Evolutionary conservation across 2,329 filamentous ascomycete species (phyloP).

Genomic region (Penicillium olsonii): DNA sequence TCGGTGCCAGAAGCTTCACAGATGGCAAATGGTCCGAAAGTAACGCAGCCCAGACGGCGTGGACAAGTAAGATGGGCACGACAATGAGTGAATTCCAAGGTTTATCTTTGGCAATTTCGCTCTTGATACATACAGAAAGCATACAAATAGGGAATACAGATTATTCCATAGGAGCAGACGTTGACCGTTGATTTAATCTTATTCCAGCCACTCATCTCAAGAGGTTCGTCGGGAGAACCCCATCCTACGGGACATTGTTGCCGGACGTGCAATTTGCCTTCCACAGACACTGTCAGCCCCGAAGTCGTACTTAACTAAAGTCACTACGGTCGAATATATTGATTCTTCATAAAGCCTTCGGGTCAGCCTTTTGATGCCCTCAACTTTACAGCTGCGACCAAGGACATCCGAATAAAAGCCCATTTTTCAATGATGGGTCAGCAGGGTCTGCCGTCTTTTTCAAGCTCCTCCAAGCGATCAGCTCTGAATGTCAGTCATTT

Average conservation of each 20-base stretch:
- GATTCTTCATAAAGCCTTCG: background rate
- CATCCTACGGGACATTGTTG: constrained; percentile 7
- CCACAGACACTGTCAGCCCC: background rate
- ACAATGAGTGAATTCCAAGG: background rate
- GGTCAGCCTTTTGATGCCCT: background rate
- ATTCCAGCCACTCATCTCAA: background rate
- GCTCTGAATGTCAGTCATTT: background rate
- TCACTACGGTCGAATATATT: background rate
- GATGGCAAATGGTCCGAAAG: background rate
- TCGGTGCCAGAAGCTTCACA: background rate
- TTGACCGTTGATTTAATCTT: background rate
- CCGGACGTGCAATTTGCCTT: constrained; percentile 2
- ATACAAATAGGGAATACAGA: background rate
- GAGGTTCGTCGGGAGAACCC: constrained; percentile 3
- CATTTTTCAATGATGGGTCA: background rate
- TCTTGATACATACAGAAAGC: background rate
- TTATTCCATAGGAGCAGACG: constrained; percentile 4
- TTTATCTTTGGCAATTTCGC: background rate
- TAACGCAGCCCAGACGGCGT: background rate
- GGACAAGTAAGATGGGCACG: constrained; percentile 8
- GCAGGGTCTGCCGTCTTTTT: background rate
- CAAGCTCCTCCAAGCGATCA: background rate
- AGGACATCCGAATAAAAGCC: too few species aligned
- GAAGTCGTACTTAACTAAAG: background rate
- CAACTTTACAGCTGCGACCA: too few species aligned